Percentiles rank a stretch among this genome's conserved stretches.
Conservation (phyloP, 495 filamentous ascomycete genomes). For the Bathelium albidoporum region DNA sequence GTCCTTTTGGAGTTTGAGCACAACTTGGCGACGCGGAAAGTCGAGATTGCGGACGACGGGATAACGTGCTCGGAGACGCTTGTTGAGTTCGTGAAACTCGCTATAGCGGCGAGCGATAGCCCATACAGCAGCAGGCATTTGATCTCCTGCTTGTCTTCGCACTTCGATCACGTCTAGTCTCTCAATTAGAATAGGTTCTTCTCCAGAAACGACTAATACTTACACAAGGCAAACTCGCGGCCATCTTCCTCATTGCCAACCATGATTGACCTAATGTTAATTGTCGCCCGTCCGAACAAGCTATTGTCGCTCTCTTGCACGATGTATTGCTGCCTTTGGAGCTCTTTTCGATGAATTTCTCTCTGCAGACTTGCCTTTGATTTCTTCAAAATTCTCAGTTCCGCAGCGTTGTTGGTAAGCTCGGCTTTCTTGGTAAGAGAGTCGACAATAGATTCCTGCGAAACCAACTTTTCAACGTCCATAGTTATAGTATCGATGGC, state of each 20-base stretch:
- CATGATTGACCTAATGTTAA: slow-evolving; percentile 84
- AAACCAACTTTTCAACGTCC: slow-evolving; percentile 79
- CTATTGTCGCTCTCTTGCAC: slow-evolving; percentile 98
- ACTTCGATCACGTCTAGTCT: slow-evolving; percentile 73
- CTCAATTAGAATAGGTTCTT: neutral
- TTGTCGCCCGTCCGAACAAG: slow-evolving; percentile 78
- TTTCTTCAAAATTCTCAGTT: slow-evolving; percentile 85
- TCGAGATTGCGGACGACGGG: slow-evolving; percentile 79
- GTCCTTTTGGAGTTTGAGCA: slow-evolving; percentile 92
- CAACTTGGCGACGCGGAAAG: slow-evolving; percentile 81
- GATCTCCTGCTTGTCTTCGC: slow-evolving; percentile 67
- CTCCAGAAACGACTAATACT: slow-evolving; percentile 18
- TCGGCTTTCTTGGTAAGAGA: slow-evolving; percentile 90
- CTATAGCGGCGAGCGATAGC: slow-evolving; percentile 55
- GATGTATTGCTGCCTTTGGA: slow-evolving; percentile 94
- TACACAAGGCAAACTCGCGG: slow-evolving; percentile 82
- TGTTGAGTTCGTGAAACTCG: slow-evolving; percentile 93
- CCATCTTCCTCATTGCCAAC: slow-evolving; percentile 87
- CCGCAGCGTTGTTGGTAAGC: slow-evolving; percentile 89
- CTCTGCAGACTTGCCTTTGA: slow-evolving; percentile 86
- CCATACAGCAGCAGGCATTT: slow-evolving; percentile 38
- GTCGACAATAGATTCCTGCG: slow-evolving; percentile 85
- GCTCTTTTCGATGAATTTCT: slow-evolving; percentile 85
- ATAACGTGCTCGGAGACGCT: slow-evolving; percentile 73
- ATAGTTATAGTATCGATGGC: slow-evolving; percentile 74